Conservation (phyloP, 2,329 filamentous ascomycete genomes). For the Moelleriella libera region DNA sequence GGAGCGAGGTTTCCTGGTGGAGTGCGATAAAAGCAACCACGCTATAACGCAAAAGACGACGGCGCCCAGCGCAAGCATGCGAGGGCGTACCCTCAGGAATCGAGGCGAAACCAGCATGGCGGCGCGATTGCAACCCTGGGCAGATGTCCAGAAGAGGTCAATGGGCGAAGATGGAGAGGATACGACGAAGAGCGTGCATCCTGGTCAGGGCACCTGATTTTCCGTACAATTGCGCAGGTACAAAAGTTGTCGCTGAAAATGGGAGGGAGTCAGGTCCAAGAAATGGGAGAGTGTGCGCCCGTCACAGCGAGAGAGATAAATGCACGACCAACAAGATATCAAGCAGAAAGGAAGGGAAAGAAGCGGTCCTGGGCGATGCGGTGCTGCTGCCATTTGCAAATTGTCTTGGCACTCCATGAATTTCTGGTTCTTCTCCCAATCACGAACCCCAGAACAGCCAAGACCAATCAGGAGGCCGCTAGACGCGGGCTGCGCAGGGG, state of each 20-base stretch:
- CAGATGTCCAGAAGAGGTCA: not conserved
- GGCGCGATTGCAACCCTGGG: not conserved
- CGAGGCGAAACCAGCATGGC: constrained; percentile 4
- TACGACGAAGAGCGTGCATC: not conserved
- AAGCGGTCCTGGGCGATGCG: not conserved
- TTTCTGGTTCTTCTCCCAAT: not conserved
- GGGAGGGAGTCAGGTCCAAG: not conserved
- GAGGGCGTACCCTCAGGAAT: constrained; percentile 3
- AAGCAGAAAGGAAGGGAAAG: not conserved
- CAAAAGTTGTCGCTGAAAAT: not conserved
- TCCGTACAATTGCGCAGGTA: not conserved
- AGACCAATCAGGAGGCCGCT: not conserved
- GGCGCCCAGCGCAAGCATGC: not conserved
- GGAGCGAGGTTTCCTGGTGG: not conserved
- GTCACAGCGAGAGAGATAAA: no score
- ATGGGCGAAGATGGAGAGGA: not conserved
- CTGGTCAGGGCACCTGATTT: not conserved
- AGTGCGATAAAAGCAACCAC: constrained; percentile 1
- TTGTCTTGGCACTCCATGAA: not conserved
- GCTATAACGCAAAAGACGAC: constrained; percentile 4
- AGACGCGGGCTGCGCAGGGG: not conserved
- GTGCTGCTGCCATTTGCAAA: not conserved
- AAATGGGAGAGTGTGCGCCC: no score
- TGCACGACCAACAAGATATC: no score
- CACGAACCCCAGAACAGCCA: not conserved